Percentiles rank a stretch among this genome's conserved stretches.
These are phyloP conservation scores for Meira miltonrushii DNA, from an alignment of 1,284 basidiomycete genomes.

Conservation along the genomic window DNA sequence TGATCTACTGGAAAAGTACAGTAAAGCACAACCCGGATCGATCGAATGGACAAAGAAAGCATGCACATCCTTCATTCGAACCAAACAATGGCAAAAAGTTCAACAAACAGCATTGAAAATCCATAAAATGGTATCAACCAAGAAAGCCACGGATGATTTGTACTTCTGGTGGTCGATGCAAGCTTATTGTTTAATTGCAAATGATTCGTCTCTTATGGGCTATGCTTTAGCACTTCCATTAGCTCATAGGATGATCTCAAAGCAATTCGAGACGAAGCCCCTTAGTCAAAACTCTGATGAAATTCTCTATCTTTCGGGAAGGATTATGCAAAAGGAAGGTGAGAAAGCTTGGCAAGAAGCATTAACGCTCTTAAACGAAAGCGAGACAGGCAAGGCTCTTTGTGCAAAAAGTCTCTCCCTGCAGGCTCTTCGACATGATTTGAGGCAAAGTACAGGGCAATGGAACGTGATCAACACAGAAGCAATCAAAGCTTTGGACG, in stretches of 20 bases:
- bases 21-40: slow-evolving; percentile 64
- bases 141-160: slow-evolving; percentile 69
- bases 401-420: slow-evolving; percentile 65
- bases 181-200: slow-evolving; percentile 64
- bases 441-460: slow-evolving; percentile 22
- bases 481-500: slow-evolving; percentile 56
- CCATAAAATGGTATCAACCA: slow-evolving; percentile 60
- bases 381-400: slow-evolving; percentile 64
- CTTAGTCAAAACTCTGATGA: slow-evolving; percentile 66
- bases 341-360: slow-evolving; percentile 55
- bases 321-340: slow-evolving; percentile 64
- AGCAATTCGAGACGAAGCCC: slow-evolving; percentile 67
- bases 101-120: slow-evolving; percentile 40
- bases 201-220: slow-evolving; percentile 24
- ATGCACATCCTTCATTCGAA: slow-evolving; percentile 60
- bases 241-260: slow-evolving; percentile 63
- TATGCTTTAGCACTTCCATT: slow-evolving; percentile 62
- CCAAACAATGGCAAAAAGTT: slow-evolving; percentile 32
- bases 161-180: slow-evolving; percentile 79
- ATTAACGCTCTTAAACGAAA: slow-evolving; percentile 64
- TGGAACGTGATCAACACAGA: slow-evolving; percentile 63
- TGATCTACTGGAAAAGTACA: slow-evolving; percentile 44
- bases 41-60: slow-evolving; percentile 75
- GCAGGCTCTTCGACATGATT: slow-evolving; percentile 55
- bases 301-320: slow-evolving; percentile 68